Evolutionary conservation across 352 stramenopile species (phyloP).

Genomic region (Aphanomyces astaci): DNA sequence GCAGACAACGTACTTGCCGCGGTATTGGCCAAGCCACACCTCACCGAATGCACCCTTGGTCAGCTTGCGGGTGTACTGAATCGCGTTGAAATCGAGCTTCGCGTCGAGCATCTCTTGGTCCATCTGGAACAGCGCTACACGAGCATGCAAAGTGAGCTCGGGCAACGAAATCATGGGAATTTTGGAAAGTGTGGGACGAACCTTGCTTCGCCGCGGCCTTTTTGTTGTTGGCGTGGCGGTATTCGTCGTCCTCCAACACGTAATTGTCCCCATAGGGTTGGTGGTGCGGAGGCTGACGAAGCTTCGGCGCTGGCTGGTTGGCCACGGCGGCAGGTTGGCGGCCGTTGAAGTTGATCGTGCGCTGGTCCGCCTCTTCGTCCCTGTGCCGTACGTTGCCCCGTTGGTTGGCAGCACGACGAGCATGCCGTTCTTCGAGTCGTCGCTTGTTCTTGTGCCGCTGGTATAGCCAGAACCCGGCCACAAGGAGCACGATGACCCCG

Average conservation of each 20-base stretch:
- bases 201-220: constrained; percentile 6
- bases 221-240: constrained; percentile 6
- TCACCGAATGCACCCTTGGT: constrained; percentile 61
- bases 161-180: no score
- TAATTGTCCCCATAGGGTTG: background rate
- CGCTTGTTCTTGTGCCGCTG: constrained; percentile 1
- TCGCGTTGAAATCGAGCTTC: constrained; percentile 38
- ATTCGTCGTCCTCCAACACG: constrained; percentile 1
- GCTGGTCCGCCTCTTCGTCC: background rate
- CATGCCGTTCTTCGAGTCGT: background rate
- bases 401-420: background rate
- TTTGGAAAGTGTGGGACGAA: no score
- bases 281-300: background rate
- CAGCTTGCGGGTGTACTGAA: constrained; percentile 72
- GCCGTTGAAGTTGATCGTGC: constrained; percentile 13
- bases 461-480: constrained; percentile 2
- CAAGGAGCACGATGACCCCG: constrained; percentile 4
- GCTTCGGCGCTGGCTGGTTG: background rate
- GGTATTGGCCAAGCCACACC: constrained; percentile 64
- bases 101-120: constrained; percentile 15
- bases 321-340: background rate
- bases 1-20: constrained; percentile 28
- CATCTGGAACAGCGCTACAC: constrained; percentile 3
- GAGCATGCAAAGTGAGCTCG: background rate
- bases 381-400: background rate